phyloP scores from a whole-genome alignment of 2,329 filamentous ascomycete species.

The Neurospora sp. region DNA sequence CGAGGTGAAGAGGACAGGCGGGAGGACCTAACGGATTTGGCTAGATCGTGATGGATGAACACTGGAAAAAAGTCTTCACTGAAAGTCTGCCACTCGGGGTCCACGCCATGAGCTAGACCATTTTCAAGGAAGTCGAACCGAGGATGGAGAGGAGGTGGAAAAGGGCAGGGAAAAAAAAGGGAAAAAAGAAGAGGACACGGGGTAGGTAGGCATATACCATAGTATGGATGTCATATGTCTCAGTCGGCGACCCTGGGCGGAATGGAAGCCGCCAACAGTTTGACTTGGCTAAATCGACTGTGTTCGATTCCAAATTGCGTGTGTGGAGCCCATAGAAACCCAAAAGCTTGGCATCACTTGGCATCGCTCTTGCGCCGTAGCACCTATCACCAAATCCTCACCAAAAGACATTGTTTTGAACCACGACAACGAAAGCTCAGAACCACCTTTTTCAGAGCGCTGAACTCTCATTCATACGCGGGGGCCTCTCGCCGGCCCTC shows the following conservation, averaged over 20 bases:
- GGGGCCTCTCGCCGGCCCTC: no score
- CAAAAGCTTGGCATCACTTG: no score
- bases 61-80: not conserved
- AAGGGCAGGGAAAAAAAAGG: not conserved
- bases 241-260: not conserved
- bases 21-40: not conserved
- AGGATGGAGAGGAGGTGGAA: not conserved
- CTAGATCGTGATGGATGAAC: not conserved
- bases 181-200: not conserved
- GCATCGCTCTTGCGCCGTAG: no score
- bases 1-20: not conserved
- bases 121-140: not conserved
- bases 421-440: no score
- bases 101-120: not conserved
- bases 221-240: not conserved
- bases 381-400: no score
- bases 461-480: no score
- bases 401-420: no score
- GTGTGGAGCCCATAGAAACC: no score
- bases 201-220: not conserved
- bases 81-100: not conserved
- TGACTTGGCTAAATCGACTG: not conserved
- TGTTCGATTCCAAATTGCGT: no score
- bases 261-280: not conserved
- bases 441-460: no score